Conservation (phyloP, 352 stramenopile species). For the Hyaloperonospora brassicae region DNA sequence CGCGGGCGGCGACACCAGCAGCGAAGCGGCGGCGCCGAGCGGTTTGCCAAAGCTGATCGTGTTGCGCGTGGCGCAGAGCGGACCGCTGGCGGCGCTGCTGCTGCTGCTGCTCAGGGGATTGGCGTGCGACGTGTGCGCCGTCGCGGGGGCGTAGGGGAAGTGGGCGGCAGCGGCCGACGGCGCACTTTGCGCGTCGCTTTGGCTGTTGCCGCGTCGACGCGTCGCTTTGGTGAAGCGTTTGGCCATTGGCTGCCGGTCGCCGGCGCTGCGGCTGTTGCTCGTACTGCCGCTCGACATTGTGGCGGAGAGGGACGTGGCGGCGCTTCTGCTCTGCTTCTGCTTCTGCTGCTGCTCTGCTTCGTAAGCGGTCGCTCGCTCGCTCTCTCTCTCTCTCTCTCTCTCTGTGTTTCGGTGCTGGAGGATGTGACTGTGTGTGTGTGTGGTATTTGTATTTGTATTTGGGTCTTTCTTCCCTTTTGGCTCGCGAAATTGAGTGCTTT, state of each 20-base stretch:
- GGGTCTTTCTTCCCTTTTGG: too few species aligned
- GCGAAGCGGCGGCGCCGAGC: conserved; percentile 7
- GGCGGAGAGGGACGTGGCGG: not conserved
- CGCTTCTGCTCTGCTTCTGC: conserved; percentile 10
- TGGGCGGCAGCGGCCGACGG: conserved; percentile 12
- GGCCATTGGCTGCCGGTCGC: conserved; percentile 35
- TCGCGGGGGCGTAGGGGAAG: too few species aligned
- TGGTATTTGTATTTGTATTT: too few species aligned
- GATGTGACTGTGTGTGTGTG: too few species aligned
- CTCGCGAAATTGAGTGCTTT: too few species aligned
- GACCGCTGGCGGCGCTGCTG: conserved; percentile 22
- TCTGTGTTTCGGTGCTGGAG: too few species aligned
- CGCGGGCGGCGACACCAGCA: conserved; percentile 7
- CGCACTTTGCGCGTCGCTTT: conserved; percentile 37
- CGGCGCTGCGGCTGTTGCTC: conserved; percentile 23
- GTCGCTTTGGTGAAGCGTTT: conserved; percentile 68
- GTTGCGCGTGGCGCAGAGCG: conserved; percentile 24
- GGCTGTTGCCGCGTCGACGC: conserved; percentile 56
- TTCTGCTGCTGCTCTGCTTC: conserved; percentile 7
- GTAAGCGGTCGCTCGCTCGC: too few species aligned
- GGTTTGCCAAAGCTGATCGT: conserved; percentile 55
- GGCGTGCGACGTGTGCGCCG: too few species aligned
- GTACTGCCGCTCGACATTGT: conserved; percentile 22
- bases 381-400: conserved; percentile 2
- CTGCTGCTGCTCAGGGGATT: not conserved